These are phyloP conservation scores for Aspergillus udagawae DNA, from an alignment of 2,329 filamentous ascomycete genomes.

Conservation along the genomic window DNA sequence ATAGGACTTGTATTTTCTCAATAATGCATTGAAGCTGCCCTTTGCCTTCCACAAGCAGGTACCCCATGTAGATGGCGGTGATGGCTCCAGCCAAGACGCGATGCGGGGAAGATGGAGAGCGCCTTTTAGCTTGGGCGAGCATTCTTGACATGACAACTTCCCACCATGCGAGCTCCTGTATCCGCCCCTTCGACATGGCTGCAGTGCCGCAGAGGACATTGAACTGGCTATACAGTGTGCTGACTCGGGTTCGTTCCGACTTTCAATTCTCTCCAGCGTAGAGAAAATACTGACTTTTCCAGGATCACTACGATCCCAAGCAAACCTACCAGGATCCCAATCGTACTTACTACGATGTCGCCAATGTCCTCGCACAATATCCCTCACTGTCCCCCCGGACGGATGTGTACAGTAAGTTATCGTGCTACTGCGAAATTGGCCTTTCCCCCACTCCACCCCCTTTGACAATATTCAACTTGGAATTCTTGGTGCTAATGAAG, in stretches of 20 bases:
- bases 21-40: not conserved
- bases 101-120: not conserved
- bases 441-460: too few species aligned
- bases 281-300: conserved; percentile 8
- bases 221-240: conserved; percentile 90
- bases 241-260: conserved; percentile 61
- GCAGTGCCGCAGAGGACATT: conserved; percentile 84
- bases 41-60: not conserved
- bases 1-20: not conserved
- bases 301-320: conserved; percentile 36
- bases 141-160: not conserved
- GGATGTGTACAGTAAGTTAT: conserved; percentile 81
- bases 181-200: conserved; percentile 40
- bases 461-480: conserved; percentile 7
- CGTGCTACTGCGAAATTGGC: not conserved
- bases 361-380: conserved; percentile 73
- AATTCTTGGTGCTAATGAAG: conserved; percentile 13
- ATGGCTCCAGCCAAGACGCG: not conserved
- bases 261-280: conserved; percentile 4
- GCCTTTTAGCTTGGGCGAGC: not conserved
- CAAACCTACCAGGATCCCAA: conserved; percentile 94
- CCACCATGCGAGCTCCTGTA: conserved; percentile 12
- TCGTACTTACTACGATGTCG: conserved; percentile 87
- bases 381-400: conserved; percentile 79
- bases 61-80: not conserved